Conservation (phyloP, 139 green algal species). For the Mychonastes homosphaera region DNA sequence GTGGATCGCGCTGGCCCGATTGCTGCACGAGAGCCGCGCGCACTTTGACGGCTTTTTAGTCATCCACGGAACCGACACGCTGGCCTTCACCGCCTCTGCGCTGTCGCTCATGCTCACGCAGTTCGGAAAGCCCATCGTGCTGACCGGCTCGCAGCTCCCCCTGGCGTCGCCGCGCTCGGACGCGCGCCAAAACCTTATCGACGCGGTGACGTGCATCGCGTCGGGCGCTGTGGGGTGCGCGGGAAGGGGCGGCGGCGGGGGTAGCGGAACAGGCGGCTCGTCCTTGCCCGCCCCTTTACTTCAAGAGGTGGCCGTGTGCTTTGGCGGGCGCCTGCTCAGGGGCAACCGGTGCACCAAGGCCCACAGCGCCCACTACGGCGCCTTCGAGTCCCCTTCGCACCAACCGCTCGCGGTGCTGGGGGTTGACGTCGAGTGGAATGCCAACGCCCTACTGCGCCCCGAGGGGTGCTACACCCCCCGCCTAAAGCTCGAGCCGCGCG, state of each 20-base stretch:
- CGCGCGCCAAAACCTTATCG: slow-evolving; percentile 82
- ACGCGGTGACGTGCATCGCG: slow-evolving; percentile 11
- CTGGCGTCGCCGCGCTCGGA: slow-evolving; percentile 69
- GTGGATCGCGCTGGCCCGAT: no score
- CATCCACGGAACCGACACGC: slow-evolving; percentile 73
- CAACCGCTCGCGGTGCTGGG: slow-evolving; percentile 67
- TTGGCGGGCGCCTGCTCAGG: slow-evolving; percentile 75
- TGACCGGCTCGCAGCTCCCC: slow-evolving; percentile 69
- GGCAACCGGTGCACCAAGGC: slow-evolving; percentile 71
- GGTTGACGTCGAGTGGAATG: slow-evolving; percentile 60
- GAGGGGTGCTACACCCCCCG: slow-evolving; percentile 24
- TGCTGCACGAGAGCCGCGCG: no score
- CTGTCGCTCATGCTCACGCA: slow-evolving; percentile 73
- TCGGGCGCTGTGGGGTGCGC: slow-evolving; percentile 11
- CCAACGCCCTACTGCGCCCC: slow-evolving; percentile 33
- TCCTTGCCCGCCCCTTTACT: not conserved
- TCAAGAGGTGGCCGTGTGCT: slow-evolving; percentile 79
- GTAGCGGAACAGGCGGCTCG: not conserved
- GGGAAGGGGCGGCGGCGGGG: not conserved
- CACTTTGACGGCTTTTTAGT: slow-evolving; percentile 72
- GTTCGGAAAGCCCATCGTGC: slow-evolving; percentile 61
- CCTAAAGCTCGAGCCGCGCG: slow-evolving; percentile 49
- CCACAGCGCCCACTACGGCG: slow-evolving; percentile 45
- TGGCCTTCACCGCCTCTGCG: slow-evolving; percentile 79
- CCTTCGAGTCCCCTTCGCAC: slow-evolving; percentile 47